These are phyloP conservation scores for Catunica adiposa DNA, from an alignment of 2,329 filamentous ascomycete genomes.

Conservation along the genomic window DNA sequence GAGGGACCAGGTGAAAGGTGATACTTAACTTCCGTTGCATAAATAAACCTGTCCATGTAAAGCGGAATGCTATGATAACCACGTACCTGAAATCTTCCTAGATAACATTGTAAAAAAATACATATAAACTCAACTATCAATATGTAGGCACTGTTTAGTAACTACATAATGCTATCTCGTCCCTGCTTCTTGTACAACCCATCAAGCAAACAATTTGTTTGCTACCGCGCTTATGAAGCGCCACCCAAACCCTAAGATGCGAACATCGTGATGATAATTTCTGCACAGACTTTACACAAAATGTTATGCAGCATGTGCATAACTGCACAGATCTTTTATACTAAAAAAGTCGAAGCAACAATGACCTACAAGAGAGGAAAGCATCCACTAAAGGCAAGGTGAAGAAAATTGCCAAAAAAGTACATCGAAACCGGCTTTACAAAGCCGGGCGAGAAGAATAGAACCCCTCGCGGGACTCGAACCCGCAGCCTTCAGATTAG, in stretches of 20 bases:
- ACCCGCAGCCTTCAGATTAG: constrained; percentile 15
- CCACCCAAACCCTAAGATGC: background rate
- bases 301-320: background rate
- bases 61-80: too few species aligned
- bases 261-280: background rate
- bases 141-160: background rate
- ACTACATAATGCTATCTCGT: background rate
- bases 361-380: background rate
- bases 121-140: too few species aligned
- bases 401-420: background rate
- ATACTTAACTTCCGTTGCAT: too few species aligned
- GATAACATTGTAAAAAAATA: too few species aligned
- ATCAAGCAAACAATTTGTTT: constrained; percentile 2
- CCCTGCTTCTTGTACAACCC: background rate
- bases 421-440: background rate
- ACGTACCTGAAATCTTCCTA: too few species aligned
- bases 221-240: background rate
- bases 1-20: too few species aligned
- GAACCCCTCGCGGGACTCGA: constrained; percentile 15
- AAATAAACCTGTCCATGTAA: too few species aligned
- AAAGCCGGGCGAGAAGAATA: background rate
- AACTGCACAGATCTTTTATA: background rate
- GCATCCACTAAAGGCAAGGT: background rate
- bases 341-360: too few species aligned
- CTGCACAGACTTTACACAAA: background rate